These are phyloP conservation scores for Pythium phragmiticola DNA, from an alignment of 352 stramenopile genomes.

Conservation along the genomic window DNA sequence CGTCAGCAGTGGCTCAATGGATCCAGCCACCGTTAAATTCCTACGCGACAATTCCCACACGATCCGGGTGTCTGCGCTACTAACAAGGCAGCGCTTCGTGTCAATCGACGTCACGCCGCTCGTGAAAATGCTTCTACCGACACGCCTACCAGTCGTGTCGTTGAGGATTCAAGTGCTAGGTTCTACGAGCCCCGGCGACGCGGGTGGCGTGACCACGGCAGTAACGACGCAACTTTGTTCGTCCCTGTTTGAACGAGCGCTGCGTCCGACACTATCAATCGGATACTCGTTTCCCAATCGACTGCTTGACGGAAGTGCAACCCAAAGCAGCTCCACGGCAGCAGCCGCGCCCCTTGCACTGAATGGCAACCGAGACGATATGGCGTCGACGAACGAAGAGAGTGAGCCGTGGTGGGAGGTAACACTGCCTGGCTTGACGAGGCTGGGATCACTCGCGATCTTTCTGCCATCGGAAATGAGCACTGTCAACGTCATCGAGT, in stretches of 20 bases:
- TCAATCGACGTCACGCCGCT: conserved; percentile 58
- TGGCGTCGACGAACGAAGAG: conserved; percentile 29
- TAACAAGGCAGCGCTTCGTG: conserved; percentile 49
- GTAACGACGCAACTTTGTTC: conserved; percentile 57
- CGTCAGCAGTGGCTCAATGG: conserved; percentile 25
- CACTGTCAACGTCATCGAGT: conserved; percentile 3
- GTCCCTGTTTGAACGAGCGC: conserved; percentile 52
- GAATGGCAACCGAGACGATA: conserved; percentile 1
- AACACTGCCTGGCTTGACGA: conserved; percentile 34
- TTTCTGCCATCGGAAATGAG: conserved; percentile 41
- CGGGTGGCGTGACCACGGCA: conserved; percentile 17
- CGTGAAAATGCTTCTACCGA: conserved; percentile 36
- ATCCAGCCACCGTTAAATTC: conserved; percentile 9
- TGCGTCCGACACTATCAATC: conserved; percentile 45
- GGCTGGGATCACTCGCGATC: conserved; percentile 51
- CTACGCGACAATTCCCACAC: conserved; percentile 27
- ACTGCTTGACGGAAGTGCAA: conserved; percentile 20
- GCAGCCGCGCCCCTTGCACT: conserved; percentile 23
- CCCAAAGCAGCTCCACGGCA: conserved; percentile 47
- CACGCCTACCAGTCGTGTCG: conserved; percentile 41
- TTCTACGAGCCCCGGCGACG: conserved; percentile 19
- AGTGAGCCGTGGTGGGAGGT: conserved; percentile 62
- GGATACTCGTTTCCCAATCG: conserved; percentile 51
- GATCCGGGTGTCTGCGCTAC: conserved; percentile 35
- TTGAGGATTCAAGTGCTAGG: conserved; percentile 53